Percentiles rank a stretch among this genome's conserved stretches.
These are phyloP conservation scores for Cardiospermum halicacabum DNA, from an alignment of 345 rosid species.

Conservation along the genomic window DNA sequence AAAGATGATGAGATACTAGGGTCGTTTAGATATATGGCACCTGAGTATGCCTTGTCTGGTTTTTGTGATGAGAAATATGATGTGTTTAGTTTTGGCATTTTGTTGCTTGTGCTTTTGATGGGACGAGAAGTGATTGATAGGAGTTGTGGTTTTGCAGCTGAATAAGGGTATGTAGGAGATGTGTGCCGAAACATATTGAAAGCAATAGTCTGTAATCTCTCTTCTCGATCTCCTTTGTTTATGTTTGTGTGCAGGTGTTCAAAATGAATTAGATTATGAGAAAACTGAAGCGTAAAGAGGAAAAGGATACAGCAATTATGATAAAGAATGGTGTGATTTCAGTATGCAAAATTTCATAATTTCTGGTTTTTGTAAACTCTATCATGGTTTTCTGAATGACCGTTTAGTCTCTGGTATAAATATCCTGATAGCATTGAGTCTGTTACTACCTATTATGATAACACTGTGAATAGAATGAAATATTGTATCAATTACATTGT, in stretches of 20 bases:
- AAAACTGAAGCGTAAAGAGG: too few relatives aligned
- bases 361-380: too few relatives aligned
- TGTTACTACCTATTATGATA: neutral
- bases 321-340: too few relatives aligned
- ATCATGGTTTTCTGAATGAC: constrained; percentile 11
- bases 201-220: too few relatives aligned
- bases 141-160: neutral
- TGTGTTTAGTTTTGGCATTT: constrained; percentile 4
- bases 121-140: too few relatives aligned
- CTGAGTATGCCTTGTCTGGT: neutral
- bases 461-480: too few relatives aligned
- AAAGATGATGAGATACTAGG: neutral
- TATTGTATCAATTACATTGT: constrained; percentile 10
- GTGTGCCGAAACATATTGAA: neutral
- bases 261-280: too few relatives aligned
- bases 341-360: too few relatives aligned
- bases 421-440: too few relatives aligned
- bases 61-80: constrained; percentile 19
- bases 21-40: neutral
- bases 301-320: too few relatives aligned
- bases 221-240: too few relatives aligned
- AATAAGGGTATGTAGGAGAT: neutral
- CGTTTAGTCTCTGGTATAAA: constrained; percentile 15
- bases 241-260: too few relatives aligned
- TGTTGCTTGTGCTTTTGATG: neutral